Conservation (phyloP, 345 rosid genomes). For the Gossypium sturtianum region DNA sequence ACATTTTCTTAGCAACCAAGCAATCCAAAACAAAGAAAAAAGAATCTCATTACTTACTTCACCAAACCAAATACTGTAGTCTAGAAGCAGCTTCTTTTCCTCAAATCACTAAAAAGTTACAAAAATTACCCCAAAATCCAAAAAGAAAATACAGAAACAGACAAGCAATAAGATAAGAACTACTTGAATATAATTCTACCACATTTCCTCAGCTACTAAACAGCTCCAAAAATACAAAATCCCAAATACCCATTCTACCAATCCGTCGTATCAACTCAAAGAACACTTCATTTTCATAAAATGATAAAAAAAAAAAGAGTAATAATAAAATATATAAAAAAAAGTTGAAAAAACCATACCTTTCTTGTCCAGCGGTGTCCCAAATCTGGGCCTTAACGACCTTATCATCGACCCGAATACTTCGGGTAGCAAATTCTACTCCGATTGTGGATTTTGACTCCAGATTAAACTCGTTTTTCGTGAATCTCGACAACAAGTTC, state of each 20-base stretch:
- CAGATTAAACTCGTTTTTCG: conserved; percentile 70
- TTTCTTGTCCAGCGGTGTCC: conserved; percentile 95
- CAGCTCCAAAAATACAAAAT: not conserved
- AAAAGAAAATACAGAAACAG: not conserved
- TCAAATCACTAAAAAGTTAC: not conserved
- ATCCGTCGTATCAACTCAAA: too few species aligned
- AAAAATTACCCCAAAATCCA: not conserved
- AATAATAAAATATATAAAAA: not conserved
- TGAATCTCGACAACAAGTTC: conserved; percentile 61
- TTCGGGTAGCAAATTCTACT: conserved; percentile 80
- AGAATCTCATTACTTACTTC: not conserved
- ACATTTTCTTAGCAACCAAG: conserved; percentile 1
- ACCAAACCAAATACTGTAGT: not conserved
- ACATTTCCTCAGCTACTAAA: not conserved
- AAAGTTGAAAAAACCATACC: conserved; percentile 24
- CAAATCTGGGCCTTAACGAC: conserved; percentile 87
- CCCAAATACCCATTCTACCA: not conserved
- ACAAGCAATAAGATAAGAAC: not conserved
- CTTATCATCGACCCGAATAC: conserved; percentile 63
- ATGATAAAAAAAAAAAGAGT: not conserved
- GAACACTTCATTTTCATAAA: not conserved
- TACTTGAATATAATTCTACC: not conserved
- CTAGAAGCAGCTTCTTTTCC: not conserved
- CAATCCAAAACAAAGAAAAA: not conserved
- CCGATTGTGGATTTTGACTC: conserved; percentile 87